A percentile compares a stretch with the other conserved stretches of the same genome.
phyloP scores from a whole-genome alignment of 2,329 filamentous ascomycete species.

The Xylariaceae sp. region DNA sequence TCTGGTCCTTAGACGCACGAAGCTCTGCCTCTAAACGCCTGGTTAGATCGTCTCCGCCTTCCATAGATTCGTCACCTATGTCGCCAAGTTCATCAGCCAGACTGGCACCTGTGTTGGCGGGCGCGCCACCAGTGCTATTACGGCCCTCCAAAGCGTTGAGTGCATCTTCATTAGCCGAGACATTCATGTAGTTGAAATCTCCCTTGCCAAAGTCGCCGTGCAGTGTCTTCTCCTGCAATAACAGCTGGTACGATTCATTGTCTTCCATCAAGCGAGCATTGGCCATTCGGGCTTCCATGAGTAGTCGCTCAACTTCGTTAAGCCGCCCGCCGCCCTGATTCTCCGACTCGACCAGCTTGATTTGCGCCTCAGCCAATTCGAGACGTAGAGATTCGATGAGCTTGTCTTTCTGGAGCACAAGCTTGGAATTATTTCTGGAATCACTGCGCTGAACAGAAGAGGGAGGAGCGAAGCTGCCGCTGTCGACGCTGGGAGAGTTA shows the following conservation, averaged over 20 bases:
- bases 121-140: conserved; percentile 25
- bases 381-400: conserved; percentile 88
- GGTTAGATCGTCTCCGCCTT: conserved; percentile 56
- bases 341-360: conserved; percentile 91
- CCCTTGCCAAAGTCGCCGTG: conserved; percentile 87
- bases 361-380: conserved; percentile 90
- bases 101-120: conserved; percentile 41
- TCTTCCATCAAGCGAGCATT: conserved; percentile 97
- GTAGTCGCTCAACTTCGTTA: conserved; percentile 82
- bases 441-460: conserved; percentile 82
- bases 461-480: conserved; percentile 79
- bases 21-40: conserved; percentile 74
- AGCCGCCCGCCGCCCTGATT: conserved; percentile 85
- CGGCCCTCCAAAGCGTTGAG: conserved; percentile 60
- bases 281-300: conserved; percentile 90
- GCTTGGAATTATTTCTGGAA: conserved; percentile 82
- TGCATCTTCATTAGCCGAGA: conserved; percentile 58
- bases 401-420: conserved; percentile 93
- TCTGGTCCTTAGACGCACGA: conserved; percentile 80
- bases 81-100: conserved; percentile 83
- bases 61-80: conserved; percentile 50
- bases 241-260: conserved; percentile 94
- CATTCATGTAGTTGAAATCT: conserved; percentile 68
- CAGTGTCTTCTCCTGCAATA: conserved; percentile 90
- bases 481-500: conserved; percentile 66